phyloP scores from a whole-genome alignment of 2,329 filamentous ascomycete genomes.

The Alternaria panax region DNA sequence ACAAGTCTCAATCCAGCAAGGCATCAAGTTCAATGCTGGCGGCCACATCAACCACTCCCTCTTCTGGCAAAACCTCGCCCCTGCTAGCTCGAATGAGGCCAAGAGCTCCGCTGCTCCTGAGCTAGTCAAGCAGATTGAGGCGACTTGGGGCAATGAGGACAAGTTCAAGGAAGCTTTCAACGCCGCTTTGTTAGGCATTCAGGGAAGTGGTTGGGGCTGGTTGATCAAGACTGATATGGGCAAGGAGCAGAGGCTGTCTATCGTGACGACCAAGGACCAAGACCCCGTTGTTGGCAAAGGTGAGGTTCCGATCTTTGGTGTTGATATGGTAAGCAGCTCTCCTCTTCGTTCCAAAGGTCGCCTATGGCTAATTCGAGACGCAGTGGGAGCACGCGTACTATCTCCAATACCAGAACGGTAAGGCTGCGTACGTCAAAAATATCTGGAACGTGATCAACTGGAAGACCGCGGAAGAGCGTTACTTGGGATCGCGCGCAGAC shows the following conservation, averaged over 20 bases:
- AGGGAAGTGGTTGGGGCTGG: slow-evolving; percentile 91
- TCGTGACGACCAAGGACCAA: slow-evolving; percentile 86
- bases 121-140: slow-evolving; percentile 67
- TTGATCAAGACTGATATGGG: slow-evolving; percentile 72
- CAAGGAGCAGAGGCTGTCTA: slow-evolving; percentile 62
- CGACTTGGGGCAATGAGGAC: slow-evolving; percentile 73
- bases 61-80: slow-evolving; percentile 86
- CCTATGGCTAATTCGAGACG: not conserved
- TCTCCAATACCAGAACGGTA: slow-evolving; percentile 79
- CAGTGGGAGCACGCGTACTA: slow-evolving; percentile 92
- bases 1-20: slow-evolving; percentile 72
- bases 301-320: slow-evolving; percentile 74
- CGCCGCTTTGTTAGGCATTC: slow-evolving; percentile 71
- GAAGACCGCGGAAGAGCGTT: slow-evolving; percentile 72
- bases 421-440: slow-evolving; percentile 76
- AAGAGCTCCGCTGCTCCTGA: slow-evolving; percentile 63
- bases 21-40: slow-evolving; percentile 87
- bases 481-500: slow-evolving; percentile 55
- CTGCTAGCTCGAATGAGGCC: slow-evolving; percentile 65
- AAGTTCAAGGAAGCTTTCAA: slow-evolving; percentile 72
- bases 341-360: no score
- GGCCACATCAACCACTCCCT: slow-evolving; percentile 93
- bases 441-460: slow-evolving; percentile 84
- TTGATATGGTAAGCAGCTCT: slow-evolving; percentile 68
- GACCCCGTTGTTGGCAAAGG: slow-evolving; percentile 71